phyloP scores from a whole-genome alignment of 1,139 yeast genomes.

The Dujonia santamariae region DNA sequence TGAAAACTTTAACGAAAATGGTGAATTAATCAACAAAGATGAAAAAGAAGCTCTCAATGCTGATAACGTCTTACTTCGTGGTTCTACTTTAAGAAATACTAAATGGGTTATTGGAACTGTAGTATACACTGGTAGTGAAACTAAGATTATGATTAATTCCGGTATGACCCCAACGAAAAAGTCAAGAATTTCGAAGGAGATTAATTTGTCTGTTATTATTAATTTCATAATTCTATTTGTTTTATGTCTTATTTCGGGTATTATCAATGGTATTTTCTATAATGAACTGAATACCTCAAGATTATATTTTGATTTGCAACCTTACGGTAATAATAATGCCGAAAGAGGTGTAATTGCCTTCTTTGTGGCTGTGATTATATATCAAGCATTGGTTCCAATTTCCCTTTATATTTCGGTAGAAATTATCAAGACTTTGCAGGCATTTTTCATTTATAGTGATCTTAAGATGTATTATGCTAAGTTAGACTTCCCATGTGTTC shows the following conservation, averaged over 20 bases:
- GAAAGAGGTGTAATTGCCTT: conserved; percentile 81
- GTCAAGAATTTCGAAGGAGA: conserved; percentile 77
- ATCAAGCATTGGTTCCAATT: conserved; percentile 91
- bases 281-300: conserved; percentile 52
- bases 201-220: conserved; percentile 76
- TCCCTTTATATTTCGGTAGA: conserved; percentile 93
- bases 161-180: conserved; percentile 91
- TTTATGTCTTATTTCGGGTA: conserved; percentile 78
- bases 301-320: conserved; percentile 60
- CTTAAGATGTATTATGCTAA: conserved; percentile 79
- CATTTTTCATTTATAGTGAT: conserved; percentile 89
- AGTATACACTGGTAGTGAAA: conserved; percentile 83
- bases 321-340: conserved; percentile 54
- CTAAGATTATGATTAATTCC: conserved; percentile 90
- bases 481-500: conserved; percentile 91
- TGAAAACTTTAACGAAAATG: conserved; percentile 40
- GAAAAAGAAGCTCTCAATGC: conserved; percentile 74
- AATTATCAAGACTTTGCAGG: conserved; percentile 91
- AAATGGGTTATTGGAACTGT: conserved; percentile 92
- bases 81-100: conserved; percentile 88
- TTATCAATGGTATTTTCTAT: conserved; percentile 79
- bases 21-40: conserved; percentile 35
- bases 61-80: conserved; percentile 81
- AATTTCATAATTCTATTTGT: conserved; percentile 75
- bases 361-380: conserved; percentile 84